A percentile compares a stretch with the other conserved stretches of the same genome.
Evolutionary conservation across 306 rosid species (phyloP).

Genomic region (Quercus robur): DNA sequence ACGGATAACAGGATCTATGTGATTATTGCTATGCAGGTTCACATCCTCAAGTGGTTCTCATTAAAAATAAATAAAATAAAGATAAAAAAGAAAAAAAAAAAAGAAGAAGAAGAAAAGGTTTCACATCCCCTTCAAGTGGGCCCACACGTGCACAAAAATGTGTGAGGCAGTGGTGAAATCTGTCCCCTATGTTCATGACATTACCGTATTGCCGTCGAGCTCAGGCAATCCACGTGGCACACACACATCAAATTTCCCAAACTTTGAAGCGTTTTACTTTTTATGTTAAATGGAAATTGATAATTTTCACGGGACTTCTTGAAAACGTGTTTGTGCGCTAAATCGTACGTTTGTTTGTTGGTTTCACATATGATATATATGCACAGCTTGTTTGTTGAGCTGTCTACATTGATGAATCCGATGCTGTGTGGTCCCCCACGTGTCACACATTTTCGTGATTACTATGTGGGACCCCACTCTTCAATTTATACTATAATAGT

Average conservation of each 20-base stretch:
- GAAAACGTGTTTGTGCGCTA: background rate
- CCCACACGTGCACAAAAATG: background rate
- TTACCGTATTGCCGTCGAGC: constrained; percentile 7
- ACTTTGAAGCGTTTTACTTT: too few relatives aligned
- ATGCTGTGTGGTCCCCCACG: constrained; percentile 14
- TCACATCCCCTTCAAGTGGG: background rate
- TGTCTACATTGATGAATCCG: constrained; percentile 23
- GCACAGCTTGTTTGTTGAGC: constrained; percentile 6
- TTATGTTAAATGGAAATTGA: too few relatives aligned
- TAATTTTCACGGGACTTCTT: too few relatives aligned
- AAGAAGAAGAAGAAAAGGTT: too few relatives aligned
- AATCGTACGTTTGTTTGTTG: too few relatives aligned
- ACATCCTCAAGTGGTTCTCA: too few relatives aligned
- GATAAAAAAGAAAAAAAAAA: too few relatives aligned
- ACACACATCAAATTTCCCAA: too few relatives aligned
- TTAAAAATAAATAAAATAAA: too few relatives aligned
- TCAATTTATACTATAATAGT: background rate
- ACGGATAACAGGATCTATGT: too few relatives aligned
- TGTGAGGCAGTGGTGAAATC: background rate
- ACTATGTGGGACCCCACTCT: constrained; percentile 13
- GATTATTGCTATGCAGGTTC: too few relatives aligned
- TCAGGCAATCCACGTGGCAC: constrained; percentile 12
- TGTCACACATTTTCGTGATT: background rate
- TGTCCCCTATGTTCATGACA: constrained; percentile 28
- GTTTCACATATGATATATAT: too few relatives aligned